A percentile compares a stretch with the other conserved stretches of the same genome.
Evolutionary conservation across 768 basidiomycete genomes (phyloP).

Genomic region (Agrocybe praecox): DNA sequence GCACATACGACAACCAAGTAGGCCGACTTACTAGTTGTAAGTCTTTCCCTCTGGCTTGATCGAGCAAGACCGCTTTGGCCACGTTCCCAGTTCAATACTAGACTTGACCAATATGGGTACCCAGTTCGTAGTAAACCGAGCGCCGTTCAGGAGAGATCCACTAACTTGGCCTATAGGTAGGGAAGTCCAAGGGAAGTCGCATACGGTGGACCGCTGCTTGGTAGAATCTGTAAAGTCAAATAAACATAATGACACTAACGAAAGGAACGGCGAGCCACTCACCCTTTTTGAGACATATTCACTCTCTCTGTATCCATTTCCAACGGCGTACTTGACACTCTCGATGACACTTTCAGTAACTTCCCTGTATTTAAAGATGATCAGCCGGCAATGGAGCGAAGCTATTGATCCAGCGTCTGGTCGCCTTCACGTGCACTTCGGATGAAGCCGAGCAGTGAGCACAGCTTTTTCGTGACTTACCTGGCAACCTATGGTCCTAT

Average conservation of each 20-base stretch:
- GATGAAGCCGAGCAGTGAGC: too few species aligned
- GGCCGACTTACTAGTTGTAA: too few species aligned
- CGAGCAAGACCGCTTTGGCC: slow-evolving; percentile 27
- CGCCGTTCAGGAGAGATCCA: slow-evolving; percentile 33
- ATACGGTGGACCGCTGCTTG: slow-evolving; percentile 27
- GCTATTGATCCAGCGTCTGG: too few species aligned
- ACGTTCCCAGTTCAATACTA: slow-evolving; percentile 25
- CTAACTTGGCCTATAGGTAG: slow-evolving; percentile 41
- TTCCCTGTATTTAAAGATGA: too few species aligned
- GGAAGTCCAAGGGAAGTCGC: too few species aligned
- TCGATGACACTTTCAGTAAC: slow-evolving; percentile 35
- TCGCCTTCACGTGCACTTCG: too few species aligned
- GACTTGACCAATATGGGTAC: slow-evolving; percentile 40
- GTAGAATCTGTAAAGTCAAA: slow-evolving; percentile 25
- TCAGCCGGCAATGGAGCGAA: too few species aligned
- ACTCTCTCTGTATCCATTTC: slow-evolving; percentile 32
- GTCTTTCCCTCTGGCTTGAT: too few species aligned
- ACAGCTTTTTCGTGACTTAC: too few species aligned
- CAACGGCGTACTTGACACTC: slow-evolving; percentile 25
- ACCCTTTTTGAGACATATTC: slow-evolving; percentile 38
- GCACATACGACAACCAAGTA: too few species aligned
- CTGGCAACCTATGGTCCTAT: too few species aligned
- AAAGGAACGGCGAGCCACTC: slow-evolving; percentile 7
- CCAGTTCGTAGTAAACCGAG: slow-evolving; percentile 42
- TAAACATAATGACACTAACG: too few species aligned